Evolutionary conservation across 768 basidiomycete genomes (phyloP).

Genomic region (Tremella fuciformis): DNA sequence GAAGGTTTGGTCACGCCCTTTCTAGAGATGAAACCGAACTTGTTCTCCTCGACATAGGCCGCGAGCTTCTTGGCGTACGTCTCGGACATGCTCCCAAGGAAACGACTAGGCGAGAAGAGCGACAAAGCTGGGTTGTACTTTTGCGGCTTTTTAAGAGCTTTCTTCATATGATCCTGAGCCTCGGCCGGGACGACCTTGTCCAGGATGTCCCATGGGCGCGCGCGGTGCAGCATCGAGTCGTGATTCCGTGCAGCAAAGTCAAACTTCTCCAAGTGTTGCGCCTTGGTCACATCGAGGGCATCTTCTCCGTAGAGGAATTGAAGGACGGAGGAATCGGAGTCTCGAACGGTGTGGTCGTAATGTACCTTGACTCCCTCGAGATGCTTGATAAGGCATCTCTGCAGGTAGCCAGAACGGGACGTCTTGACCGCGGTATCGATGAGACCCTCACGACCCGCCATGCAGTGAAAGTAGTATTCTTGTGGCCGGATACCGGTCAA

Average conservation of each 20-base stretch:
- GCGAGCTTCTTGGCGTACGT: conserved; percentile 77
- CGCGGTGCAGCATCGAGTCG: conserved; percentile 68
- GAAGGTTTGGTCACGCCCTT: conserved; percentile 45
- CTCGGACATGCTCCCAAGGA: conserved; percentile 88
- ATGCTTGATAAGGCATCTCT: conserved; percentile 97
- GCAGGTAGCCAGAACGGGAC: conserved; percentile 94
- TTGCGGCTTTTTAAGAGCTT: conserved; percentile 73
- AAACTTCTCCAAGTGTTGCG: conserved; percentile 91
- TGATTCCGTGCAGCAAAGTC: conserved; percentile 88
- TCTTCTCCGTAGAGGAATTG: conserved; percentile 98
- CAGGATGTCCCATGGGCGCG: conserved; percentile 61
- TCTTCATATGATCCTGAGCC: conserved; percentile 80
- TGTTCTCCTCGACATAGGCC: conserved; percentile 73
- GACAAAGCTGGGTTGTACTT: conserved; percentile 71
- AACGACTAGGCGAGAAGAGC: conserved; percentile 70
- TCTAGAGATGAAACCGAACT: conserved; percentile 56
- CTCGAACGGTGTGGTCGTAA: conserved; percentile 96
- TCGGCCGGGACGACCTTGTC: conserved; percentile 61
- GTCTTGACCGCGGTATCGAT: conserved; percentile 99
- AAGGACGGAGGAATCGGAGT: conserved; percentile 85
- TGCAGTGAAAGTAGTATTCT: conserved; percentile 99
- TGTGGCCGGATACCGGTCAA: conserved; percentile 96
- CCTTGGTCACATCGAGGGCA: conserved; percentile 91
- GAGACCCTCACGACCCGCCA: conserved; percentile 97
- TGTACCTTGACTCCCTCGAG: conserved; percentile 93